Evolutionary conservation across 176 grass and related monocot species (phyloP).

Genomic region (Carex parvula): DNA sequence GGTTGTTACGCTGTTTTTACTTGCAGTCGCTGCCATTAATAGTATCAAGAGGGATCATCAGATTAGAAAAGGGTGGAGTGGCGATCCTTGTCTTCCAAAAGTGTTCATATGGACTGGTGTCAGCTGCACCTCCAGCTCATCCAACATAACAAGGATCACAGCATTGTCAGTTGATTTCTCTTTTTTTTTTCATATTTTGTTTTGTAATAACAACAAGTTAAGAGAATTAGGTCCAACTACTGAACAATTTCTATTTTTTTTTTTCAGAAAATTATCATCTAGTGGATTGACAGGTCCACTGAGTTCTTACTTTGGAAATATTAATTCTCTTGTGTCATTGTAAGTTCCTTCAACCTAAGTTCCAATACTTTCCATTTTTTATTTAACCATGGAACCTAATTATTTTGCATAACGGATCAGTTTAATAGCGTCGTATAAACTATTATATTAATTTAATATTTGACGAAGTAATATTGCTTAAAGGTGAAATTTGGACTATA

Average conservation of each 20-base stretch:
- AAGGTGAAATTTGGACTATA: too few species aligned
- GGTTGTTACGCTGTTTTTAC: neutral
- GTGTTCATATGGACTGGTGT: neutral
- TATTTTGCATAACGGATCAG: too few species aligned
- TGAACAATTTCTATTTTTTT: neutral
- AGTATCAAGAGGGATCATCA: neutral
- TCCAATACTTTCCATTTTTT: too few species aligned
- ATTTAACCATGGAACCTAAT: too few species aligned
- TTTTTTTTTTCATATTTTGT: neutral
- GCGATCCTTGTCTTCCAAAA: slow-evolving; percentile 9
- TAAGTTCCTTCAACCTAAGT: neutral
- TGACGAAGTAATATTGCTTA: too few species aligned
- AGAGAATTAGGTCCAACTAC: neutral
- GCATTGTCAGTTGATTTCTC: neutral
- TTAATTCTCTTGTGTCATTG: neutral
- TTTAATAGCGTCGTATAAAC: too few species aligned
- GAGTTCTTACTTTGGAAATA: neutral
- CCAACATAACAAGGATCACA: neutral
- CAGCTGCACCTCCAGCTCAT: neutral
- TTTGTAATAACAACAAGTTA: neutral
- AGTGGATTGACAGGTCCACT: slow-evolving; percentile 28
- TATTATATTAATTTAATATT: too few species aligned
- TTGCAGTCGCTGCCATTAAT: slow-evolving; percentile 4
- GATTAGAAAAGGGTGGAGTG: neutral
- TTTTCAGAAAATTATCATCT: slow-evolving; percentile 33